phyloP scores from a whole-genome alignment of 2,329 filamentous ascomycete genomes.

The Leptographium lundbergii region DNA sequence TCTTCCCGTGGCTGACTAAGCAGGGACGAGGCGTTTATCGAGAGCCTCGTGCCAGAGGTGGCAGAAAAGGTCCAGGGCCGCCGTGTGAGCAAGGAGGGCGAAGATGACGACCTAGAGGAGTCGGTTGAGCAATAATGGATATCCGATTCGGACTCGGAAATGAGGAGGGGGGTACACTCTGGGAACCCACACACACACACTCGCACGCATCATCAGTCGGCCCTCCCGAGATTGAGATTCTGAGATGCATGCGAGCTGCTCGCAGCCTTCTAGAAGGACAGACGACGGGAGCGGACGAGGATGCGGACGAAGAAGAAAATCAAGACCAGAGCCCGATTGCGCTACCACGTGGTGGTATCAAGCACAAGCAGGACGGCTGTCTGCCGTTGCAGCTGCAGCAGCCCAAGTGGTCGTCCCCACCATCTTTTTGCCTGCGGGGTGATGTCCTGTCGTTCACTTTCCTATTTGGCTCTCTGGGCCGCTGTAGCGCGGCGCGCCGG shows the following conservation, averaged over 20 bases:
- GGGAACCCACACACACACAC: background rate
- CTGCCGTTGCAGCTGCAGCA: no score
- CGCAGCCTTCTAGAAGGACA: no score
- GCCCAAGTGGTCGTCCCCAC: no score
- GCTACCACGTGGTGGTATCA: background rate
- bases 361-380: background rate
- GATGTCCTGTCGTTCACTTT: background rate
- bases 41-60: slow-evolving; percentile 67
- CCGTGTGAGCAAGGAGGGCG: slow-evolving; percentile 58
- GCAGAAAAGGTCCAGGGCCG: slow-evolving; percentile 62
- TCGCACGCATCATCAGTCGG: no score
- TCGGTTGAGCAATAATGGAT: background rate
- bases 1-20: background rate
- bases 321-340: background rate
- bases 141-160: background rate
- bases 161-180: background rate
- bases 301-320: no score
- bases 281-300: no score
- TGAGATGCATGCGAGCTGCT: background rate
- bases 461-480: background rate
- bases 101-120: slow-evolving; percentile 48
- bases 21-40: slow-evolving; percentile 61
- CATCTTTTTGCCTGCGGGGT: no score
- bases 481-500: background rate
- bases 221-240: background rate